Evolutionary conservation across 768 basidiomycete genomes (phyloP).

Genomic region (Lanmaoa rubissima): DNA sequence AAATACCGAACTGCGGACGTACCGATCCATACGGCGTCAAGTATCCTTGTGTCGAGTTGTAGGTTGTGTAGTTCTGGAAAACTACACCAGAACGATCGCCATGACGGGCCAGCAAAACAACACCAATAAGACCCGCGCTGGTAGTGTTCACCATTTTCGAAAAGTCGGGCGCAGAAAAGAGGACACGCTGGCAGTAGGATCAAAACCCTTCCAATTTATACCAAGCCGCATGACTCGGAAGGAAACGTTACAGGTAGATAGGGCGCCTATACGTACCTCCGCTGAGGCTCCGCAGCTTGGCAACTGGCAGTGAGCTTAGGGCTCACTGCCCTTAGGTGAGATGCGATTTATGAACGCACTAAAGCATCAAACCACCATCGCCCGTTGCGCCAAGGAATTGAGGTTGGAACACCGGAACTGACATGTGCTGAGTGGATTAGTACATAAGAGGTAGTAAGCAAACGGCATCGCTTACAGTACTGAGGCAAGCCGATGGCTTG

Average conservation of each 20-base stretch:
- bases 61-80: constrained; percentile 72
- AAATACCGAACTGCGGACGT: constrained; percentile 16
- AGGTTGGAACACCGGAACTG: neutral
- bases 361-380: neutral
- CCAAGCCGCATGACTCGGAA: neutral
- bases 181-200: too few species aligned
- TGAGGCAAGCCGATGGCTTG: too few species aligned
- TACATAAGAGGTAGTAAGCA: neutral
- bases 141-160: constrained; percentile 27
- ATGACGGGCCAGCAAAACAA: constrained; percentile 72
- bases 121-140: constrained; percentile 53
- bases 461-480: neutral
- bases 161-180: neutral
- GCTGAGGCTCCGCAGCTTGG: neutral
- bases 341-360: neutral
- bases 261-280: neutral
- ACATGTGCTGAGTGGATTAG: neutral
- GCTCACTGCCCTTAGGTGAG: neutral
- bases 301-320: neutral
- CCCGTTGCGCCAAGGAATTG: too few species aligned
- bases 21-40: constrained; percentile 76
- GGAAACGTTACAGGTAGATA: neutral
- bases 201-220: constrained; percentile 8
- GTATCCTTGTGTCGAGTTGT: constrained; percentile 59
- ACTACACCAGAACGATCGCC: constrained; percentile 63